phyloP scores from a whole-genome alignment of 306 rosid genomes.

The Quercus wislizeni region DNA sequence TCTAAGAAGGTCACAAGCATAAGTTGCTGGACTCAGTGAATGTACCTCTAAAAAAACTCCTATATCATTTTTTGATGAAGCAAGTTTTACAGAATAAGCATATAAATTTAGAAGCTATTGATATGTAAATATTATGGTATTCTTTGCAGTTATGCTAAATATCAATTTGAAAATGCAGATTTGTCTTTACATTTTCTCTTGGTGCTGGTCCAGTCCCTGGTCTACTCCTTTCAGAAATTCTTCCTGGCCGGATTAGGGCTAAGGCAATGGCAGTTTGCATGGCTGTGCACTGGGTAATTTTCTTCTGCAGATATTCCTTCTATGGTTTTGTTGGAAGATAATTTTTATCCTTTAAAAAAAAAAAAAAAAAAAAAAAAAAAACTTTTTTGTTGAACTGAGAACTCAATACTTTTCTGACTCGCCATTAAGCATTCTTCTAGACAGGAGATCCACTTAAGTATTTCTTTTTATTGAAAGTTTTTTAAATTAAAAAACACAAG shows the following conservation, averaged over 20 bases:
- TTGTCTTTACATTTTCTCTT: slow-evolving; percentile 56
- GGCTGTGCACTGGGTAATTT: slow-evolving; percentile 80
- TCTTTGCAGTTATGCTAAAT: slow-evolving; percentile 14
- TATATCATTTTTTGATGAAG: slow-evolving; percentile 9
- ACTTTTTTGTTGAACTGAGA: background rate
- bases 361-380: too few species aligned
- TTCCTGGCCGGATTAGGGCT: slow-evolving; percentile 65
- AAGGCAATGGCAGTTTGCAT: slow-evolving; percentile 90
- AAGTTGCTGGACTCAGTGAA: slow-evolving; percentile 7
- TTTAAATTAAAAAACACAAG: background rate
- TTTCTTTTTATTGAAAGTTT: background rate
- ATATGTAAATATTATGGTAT: slow-evolving; percentile 2
- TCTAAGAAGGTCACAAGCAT: slow-evolving; percentile 7
- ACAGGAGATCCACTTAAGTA: background rate
- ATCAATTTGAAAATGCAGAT: slow-evolving; percentile 43
- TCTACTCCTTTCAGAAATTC: slow-evolving; percentile 76
- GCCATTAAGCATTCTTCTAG: background rate
- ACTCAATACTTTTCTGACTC: background rate
- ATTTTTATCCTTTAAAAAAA: background rate
- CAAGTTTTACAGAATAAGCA: background rate
- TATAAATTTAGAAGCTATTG: slow-evolving; percentile 11
- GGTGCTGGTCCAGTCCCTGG: slow-evolving; percentile 91
- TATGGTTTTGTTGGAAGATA: slow-evolving; percentile 3
- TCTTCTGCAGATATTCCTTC: slow-evolving; percentile 16
- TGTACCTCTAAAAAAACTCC: slow-evolving; percentile 1